Conservation (phyloP, 345 rosid genomes). For the Eucalyptus albens region DNA sequence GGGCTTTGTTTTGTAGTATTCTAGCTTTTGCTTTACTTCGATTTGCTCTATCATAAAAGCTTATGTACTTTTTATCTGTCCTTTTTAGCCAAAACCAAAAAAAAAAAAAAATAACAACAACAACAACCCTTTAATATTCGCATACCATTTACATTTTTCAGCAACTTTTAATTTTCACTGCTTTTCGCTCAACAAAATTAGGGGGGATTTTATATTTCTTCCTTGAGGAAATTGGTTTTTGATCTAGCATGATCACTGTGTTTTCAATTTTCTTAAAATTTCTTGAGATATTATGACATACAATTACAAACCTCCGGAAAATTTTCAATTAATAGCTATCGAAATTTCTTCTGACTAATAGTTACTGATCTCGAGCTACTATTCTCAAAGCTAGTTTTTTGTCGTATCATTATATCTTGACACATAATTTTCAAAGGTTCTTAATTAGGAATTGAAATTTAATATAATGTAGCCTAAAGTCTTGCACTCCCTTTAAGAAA, state of each 20-base stretch:
- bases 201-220: background rate
- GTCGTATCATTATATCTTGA: background rate
- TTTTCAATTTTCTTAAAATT: background rate
- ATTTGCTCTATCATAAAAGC: rapidly evolving
- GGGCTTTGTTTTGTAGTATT: no score
- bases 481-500: background rate
- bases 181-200: background rate
- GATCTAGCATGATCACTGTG: rapidly evolving
- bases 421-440: background rate
- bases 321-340: no score
- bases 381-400: background rate
- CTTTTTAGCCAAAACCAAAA: rapidly evolving
- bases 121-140: background rate
- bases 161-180: no score
- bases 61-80: no score
- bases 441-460: background rate
- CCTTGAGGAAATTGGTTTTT: background rate
- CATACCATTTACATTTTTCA: background rate
- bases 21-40: rapidly evolving
- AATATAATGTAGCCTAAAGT: background rate
- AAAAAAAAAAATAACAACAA: no score
- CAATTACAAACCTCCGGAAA: rapidly evolving
- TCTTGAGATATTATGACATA: no score
- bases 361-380: background rate
- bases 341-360: rapidly evolving